Conservation (phyloP, 768 basidiomycete genomes). For the Multifurca ochricompacta region DNA sequence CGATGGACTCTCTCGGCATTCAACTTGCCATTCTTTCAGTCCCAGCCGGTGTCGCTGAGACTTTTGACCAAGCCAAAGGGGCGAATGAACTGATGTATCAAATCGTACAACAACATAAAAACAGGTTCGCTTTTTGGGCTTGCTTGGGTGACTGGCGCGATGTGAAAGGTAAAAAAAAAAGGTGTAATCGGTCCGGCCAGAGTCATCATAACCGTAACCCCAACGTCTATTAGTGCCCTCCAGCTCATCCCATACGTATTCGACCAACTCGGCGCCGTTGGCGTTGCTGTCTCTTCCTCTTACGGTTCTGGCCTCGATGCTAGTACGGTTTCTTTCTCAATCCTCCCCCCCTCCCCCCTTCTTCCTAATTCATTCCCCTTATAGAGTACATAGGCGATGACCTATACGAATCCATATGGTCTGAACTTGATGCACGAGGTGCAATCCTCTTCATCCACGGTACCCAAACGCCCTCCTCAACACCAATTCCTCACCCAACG, state of each 20-base stretch:
- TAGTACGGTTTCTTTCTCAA: constrained; percentile 38
- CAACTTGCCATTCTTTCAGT: constrained; percentile 60
- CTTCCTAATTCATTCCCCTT: too few species aligned
- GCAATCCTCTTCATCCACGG: constrained; percentile 70
- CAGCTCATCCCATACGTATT: constrained; percentile 53
- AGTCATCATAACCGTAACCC: too few species aligned
- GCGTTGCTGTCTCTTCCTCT: constrained; percentile 58
- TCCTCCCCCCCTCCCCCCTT: too few species aligned
- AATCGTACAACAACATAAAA: constrained; percentile 42
- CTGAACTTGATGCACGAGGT: constrained; percentile 50
- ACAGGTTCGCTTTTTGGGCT: constrained; percentile 64
- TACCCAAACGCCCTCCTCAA: constrained; percentile 54
- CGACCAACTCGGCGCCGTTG: constrained; percentile 55
- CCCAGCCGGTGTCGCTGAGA: constrained; percentile 43
- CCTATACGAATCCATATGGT: constrained; percentile 58
- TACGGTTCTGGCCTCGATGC: constrained; percentile 50
- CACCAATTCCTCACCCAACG: constrained; percentile 52
- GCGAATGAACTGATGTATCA: constrained; percentile 42
- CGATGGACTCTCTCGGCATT: constrained; percentile 54
- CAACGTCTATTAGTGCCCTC: constrained; percentile 40
- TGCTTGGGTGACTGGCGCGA: constrained; percentile 56
- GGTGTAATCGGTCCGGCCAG: neutral
- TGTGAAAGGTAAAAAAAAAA: constrained; percentile 39
- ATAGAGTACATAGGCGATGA: constrained; percentile 63
- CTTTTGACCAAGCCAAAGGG: constrained; percentile 33